A percentile compares a stretch with the other conserved stretches of the same genome.
Conservation (phyloP, 2,329 filamentous ascomycete species). For the Chalara sp. region DNA sequence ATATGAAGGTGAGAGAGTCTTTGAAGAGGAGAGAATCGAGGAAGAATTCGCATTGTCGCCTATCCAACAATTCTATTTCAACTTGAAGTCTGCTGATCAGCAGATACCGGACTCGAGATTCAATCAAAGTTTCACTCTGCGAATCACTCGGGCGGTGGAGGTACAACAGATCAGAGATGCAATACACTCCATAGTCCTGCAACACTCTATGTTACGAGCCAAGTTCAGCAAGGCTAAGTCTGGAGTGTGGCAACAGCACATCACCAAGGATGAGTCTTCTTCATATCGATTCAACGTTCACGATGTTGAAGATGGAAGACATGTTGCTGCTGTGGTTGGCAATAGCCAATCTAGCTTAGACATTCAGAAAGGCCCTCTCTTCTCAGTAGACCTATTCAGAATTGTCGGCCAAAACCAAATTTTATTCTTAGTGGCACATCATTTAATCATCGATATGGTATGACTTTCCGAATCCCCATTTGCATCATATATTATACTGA, state of each 20-base stretch:
- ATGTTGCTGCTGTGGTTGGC: not conserved
- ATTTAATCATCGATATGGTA: constrained; percentile 24
- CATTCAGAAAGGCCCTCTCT: constrained; percentile 3
- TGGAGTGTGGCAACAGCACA: constrained; percentile 26
- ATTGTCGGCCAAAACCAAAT: constrained; percentile 2
- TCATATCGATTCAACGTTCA: not conserved
- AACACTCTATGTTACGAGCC: constrained; percentile 32
- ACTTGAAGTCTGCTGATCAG: not conserved
- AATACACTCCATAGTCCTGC: constrained; percentile 23
- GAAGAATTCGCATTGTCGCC: constrained; percentile 11
- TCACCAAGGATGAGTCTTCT: constrained; percentile 17
- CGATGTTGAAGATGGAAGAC: not conserved
- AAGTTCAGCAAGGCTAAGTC: constrained; percentile 23
- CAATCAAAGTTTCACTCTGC: constrained; percentile 17
- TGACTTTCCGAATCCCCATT: not conserved
- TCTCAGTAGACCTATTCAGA: constrained; percentile 6
- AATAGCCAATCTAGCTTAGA: not conserved
- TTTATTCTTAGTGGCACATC: constrained; percentile 12
- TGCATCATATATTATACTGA: not conserved
- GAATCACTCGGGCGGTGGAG: not conserved
- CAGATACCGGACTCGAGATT: constrained; percentile 9
- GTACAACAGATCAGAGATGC: constrained; percentile 12
- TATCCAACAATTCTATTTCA: constrained; percentile 16
- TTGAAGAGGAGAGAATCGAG: constrained; percentile 2
- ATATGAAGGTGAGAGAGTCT: not conserved